phyloP scores from a whole-genome alignment of 768 basidiomycete genomes.

The Tulasnella sp. region DNA sequence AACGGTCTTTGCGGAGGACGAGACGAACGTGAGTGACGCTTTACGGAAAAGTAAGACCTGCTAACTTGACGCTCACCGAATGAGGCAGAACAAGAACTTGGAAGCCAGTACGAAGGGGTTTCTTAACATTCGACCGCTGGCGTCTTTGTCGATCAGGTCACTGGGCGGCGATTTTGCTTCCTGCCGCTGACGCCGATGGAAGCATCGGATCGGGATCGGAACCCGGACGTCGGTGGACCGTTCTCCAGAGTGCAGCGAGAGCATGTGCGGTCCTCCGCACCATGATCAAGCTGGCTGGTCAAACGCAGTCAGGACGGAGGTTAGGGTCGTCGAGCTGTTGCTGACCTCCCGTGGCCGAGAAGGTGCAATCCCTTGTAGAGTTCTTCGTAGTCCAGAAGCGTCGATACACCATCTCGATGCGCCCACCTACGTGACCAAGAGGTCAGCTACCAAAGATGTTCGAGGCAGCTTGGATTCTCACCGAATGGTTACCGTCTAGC shows the following conservation, averaged over 20 bases:
- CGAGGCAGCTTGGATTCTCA: conserved; percentile 42
- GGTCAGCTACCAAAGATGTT: background rate
- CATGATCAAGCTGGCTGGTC: too few species aligned
- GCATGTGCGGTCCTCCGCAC: too few species aligned
- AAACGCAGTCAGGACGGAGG: background rate
- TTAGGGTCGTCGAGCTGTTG: conserved; percentile 51
- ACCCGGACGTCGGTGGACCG: too few species aligned
- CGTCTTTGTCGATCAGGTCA: conserved; percentile 71
- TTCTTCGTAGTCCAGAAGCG: conserved; percentile 81
- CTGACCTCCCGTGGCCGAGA: conserved; percentile 53
- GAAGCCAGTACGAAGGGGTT: conserved; percentile 94
- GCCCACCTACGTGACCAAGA: conserved; percentile 62
- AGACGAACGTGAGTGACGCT: background rate
- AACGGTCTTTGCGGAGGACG: conserved; percentile 50
- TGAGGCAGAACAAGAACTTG: conserved; percentile 90
- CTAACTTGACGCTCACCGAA: conserved; percentile 58
- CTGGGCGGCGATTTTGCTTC: conserved; percentile 38
- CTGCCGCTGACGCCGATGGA: too few species aligned
- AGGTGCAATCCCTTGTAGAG: conserved; percentile 48
- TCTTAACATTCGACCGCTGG: conserved; percentile 87
- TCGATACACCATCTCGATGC: conserved; percentile 63
- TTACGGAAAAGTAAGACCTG: background rate
- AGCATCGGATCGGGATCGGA: too few species aligned
- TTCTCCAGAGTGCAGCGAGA: too few species aligned
- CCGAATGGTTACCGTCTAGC: conserved; percentile 95